A percentile compares a stretch with the other conserved stretches of the same genome.
These are phyloP conservation scores for Rhodotorula mucilaginosa DNA, from an alignment of 1,284 basidiomycete genomes.

Conservation along the genomic window DNA sequence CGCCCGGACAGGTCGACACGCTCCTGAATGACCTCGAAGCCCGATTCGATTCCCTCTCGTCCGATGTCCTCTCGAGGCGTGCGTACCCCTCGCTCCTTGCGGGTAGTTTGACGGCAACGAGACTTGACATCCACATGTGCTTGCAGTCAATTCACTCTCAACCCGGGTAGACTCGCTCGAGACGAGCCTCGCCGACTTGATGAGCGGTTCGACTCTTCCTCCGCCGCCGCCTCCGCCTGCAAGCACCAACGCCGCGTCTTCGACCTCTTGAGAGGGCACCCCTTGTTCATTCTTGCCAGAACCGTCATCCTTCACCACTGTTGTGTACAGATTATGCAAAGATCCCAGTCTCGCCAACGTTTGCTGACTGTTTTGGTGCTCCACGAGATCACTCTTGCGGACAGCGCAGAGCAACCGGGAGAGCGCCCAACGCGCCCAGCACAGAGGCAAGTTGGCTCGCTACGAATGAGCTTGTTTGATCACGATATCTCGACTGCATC, in stretches of 20 bases:
- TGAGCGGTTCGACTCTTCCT: constrained; percentile 23
- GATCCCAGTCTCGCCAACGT: no score
- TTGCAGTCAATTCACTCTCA: constrained; percentile 28
- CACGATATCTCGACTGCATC: no score
- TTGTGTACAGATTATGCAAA: constrained; percentile 1
- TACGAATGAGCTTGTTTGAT: no score
- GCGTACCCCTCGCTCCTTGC: constrained; percentile 1
- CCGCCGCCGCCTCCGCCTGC: neutral
- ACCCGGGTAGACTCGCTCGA: constrained; percentile 40
- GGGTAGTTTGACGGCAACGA: neutral
- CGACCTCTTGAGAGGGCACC: neutral
- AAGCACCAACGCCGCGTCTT: neutral
- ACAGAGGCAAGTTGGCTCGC: no score
- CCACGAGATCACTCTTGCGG: no score
- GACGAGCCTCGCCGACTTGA: constrained; percentile 30
- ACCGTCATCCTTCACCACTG: neutral
- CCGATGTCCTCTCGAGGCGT: constrained; percentile 37
- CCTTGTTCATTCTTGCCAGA: neutral
- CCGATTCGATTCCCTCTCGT: constrained; percentile 33
- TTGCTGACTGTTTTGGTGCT: no score
- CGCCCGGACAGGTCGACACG: constrained; percentile 30
- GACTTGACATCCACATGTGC: neutral
- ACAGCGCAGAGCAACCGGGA: no score
- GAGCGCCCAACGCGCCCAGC: no score
- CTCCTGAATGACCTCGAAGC: constrained; percentile 39